Percentiles rank a stretch among this genome's conserved stretches.
Evolutionary conservation across 1,139 yeast genomes (phyloP).

Genomic region (Suhomyces guaymorum): DNA sequence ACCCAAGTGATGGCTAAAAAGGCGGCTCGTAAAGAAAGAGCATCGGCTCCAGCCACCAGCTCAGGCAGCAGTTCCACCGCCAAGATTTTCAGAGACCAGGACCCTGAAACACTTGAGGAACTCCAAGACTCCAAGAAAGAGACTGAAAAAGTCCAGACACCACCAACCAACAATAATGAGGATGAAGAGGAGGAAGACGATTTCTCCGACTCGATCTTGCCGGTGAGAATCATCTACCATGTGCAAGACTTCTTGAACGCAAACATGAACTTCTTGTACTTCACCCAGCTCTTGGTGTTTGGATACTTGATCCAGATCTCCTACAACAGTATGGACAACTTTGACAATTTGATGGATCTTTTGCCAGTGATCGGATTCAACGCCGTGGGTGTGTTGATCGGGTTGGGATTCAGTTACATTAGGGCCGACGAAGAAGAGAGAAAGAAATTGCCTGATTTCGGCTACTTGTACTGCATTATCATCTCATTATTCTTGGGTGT

Average conservation of each 20-base stretch:
- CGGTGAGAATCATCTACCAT: slow-evolving; percentile 23
- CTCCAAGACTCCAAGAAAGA: background rate
- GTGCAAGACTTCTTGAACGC: slow-evolving; percentile 45
- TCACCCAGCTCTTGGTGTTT: slow-evolving; percentile 36
- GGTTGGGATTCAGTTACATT: slow-evolving; percentile 31
- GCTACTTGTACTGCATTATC: slow-evolving; percentile 36
- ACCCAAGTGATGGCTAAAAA: slow-evolving; percentile 4
- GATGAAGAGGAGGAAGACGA: slow-evolving; percentile 16
- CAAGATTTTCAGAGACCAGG: slow-evolving; percentile 4
- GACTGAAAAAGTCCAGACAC: background rate
- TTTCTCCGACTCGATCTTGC: slow-evolving; percentile 12
- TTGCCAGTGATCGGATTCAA: slow-evolving; percentile 37
- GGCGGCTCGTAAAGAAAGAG: slow-evolving; percentile 3
- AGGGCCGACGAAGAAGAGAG: slow-evolving; percentile 20
- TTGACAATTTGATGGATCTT: slow-evolving; percentile 21
- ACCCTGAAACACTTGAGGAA: too few species aligned
- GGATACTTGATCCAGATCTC: slow-evolving; percentile 34
- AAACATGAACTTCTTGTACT: slow-evolving; percentile 31
- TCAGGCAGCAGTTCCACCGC: slow-evolving; percentile 14
- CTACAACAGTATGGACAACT: slow-evolving; percentile 24
- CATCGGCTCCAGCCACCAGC: background rate
- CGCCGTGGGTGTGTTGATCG: slow-evolving; percentile 34
- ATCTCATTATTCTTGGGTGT: slow-evolving; percentile 33
- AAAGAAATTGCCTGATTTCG: slow-evolving; percentile 38
- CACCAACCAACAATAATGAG: background rate